Base-by-base conservation (phyloP, 305 asterid genomes). In the Rubia balearica region DNA sequence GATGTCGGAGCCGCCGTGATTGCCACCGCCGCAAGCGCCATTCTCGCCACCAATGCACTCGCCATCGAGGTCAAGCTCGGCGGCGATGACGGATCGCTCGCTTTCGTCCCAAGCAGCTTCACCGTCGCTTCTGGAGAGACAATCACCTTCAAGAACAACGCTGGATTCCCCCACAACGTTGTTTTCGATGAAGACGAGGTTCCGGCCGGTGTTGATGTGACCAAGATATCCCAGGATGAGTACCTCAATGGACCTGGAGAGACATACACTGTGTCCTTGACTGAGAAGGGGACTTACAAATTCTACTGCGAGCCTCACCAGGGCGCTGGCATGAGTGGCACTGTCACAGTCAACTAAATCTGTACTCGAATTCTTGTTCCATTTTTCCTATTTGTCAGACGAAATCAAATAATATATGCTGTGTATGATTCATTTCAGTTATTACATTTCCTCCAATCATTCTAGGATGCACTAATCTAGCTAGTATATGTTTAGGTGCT, bases 321-420 rank as follows among this genome's bases (percentile, higher is more conserved):
- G 68, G 96, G 96, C 24, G 95, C 96, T 49, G 98, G 96, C 73
- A 92, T 92, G 96, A 81, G 71, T 40, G 96, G 98, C 71, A 81
- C 81, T 75, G 90, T 92, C 6, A 92, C 90, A 21, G 98, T 92
- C 5, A 86, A 90, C 70, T 92, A 84, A 79, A 56, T 56, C 17
- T 63, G 64, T 40, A 48, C 8, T 46, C 27, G 9, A 8, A 9
- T 53, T 59, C 30, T 21, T 13, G 56, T 70, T 49, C 56, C 27
- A 60, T 64, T 51, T 62, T 76, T 49, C 11, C 9, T 8, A 22
- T 61, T 60, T 46, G 21, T 59, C 24, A 36, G 60, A 66, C n/a
- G 75, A 66, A 16, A 33, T 63, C 40, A 10, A 69, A 21, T 49
- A 51, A 22, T 57, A 57, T 57, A 64, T 46, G 41, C 61, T 63